These are phyloP conservation scores for Wallacemonas sp. DNA, from an alignment of 208 protist species.

Conservation along the genomic window DNA sequence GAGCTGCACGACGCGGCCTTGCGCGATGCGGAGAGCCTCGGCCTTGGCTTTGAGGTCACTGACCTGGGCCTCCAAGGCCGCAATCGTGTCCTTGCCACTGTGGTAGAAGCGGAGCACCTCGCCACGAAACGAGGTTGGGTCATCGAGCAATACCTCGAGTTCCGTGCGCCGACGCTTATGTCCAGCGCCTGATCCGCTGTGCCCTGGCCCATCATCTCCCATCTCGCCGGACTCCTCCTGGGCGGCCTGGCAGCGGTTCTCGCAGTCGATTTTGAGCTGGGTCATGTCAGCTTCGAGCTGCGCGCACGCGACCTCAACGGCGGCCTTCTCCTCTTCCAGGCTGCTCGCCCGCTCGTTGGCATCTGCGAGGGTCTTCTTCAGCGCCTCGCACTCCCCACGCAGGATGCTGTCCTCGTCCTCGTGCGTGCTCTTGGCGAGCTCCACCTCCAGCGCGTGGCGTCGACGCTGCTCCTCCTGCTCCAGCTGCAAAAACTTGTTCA, in stretches of 20 bases:
- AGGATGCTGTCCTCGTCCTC: slow-evolving; percentile 4
- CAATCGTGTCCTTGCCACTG: slow-evolving; percentile 56
- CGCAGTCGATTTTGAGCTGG: slow-evolving; percentile 29
- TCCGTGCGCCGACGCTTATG: slow-evolving; percentile 17
- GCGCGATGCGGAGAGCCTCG: slow-evolving; percentile 35
- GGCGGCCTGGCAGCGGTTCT: slow-evolving; percentile 20
- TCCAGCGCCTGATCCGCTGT: slow-evolving; percentile 36
- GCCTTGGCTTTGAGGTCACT: slow-evolving; percentile 37
- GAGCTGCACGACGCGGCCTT: slow-evolving; percentile 56
- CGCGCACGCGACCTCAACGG: slow-evolving; percentile 1
- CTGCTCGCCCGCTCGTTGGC: slow-evolving; percentile 20
- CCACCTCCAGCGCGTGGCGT: slow-evolving; percentile 17
- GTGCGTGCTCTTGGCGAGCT: slow-evolving; percentile 22
- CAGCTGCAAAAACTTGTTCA: slow-evolving; percentile 20
- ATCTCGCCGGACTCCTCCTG: not conserved
- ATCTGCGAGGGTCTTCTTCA: slow-evolving; percentile 30
- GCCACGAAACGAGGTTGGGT: slow-evolving; percentile 59
- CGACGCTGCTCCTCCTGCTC: slow-evolving; percentile 24
- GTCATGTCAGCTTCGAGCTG: slow-evolving; percentile 19
- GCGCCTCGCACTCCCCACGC: slow-evolving; percentile 13
- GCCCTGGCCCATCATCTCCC: slow-evolving; percentile 20
- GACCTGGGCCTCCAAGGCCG: slow-evolving; percentile 42
- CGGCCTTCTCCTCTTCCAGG: slow-evolving; percentile 27
- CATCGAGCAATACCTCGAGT: slow-evolving; percentile 13
- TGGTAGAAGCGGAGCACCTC: slow-evolving; percentile 74